These are phyloP conservation scores for Lasiodiplodia theobromae DNA, from an alignment of 2,329 filamentous ascomycete genomes.

Conservation along the genomic window DNA sequence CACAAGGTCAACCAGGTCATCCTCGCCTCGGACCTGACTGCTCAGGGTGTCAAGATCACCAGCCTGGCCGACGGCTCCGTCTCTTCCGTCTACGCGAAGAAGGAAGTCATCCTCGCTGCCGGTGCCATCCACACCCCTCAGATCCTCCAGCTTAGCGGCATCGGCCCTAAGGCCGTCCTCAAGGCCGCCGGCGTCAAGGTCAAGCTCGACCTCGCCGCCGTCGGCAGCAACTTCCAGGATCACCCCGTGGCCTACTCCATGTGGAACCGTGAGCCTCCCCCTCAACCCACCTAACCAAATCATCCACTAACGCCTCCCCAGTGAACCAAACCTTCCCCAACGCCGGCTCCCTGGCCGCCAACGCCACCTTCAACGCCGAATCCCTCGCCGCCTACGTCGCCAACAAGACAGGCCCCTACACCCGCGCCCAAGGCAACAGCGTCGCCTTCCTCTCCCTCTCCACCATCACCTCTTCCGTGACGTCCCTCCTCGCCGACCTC, in stretches of 20 bases:
- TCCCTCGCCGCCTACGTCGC: background rate
- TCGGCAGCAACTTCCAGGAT: conserved; percentile 31
- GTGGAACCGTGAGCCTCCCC: background rate
- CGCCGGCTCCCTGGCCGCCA: conserved; percentile 1
- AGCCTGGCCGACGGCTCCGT: conserved; percentile 31
- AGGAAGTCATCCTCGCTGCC: conserved; percentile 39
- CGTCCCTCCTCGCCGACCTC: conserved; percentile 33
- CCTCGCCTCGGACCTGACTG: conserved; percentile 7
- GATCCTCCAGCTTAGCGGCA: conserved; percentile 40
- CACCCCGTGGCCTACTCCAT: conserved; percentile 28
- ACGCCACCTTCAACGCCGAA: conserved; percentile 5
- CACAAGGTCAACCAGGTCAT: conserved; percentile 33
- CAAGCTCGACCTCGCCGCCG: conserved; percentile 37
- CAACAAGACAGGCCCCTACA: conserved; percentile 10
- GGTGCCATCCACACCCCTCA: conserved; percentile 40
- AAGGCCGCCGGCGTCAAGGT: conserved; percentile 33
- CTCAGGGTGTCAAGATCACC: conserved; percentile 18
- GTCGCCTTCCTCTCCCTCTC: conserved; percentile 34
- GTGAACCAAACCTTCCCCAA: conserved; percentile 18
- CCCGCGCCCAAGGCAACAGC: conserved; percentile 21
- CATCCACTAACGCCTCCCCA: background rate
- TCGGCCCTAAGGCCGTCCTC: conserved; percentile 39
- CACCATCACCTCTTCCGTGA: conserved; percentile 31
- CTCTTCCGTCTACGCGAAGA: conserved; percentile 31
- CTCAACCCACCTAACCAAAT: background rate